Percentiles rank a stretch among this genome's conserved stretches.
Evolutionary conservation across 495 filamentous ascomycete species (phyloP).

Genomic region (Alectoria sarmentosa): DNA sequence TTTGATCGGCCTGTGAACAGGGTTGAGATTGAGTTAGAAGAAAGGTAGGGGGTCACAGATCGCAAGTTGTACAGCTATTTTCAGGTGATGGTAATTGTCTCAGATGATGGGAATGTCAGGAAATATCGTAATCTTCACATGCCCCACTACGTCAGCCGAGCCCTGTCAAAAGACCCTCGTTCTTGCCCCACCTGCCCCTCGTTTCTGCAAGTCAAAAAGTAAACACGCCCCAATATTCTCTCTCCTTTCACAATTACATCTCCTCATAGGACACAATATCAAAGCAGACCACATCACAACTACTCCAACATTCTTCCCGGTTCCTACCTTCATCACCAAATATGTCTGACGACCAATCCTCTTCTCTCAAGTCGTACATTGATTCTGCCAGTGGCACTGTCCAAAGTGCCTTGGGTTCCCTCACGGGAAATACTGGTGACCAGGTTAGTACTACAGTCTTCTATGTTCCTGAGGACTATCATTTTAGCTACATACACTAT

Average conservation of each 20-base stretch:
- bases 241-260: neutral
- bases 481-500: neutral
- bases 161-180: conserved; percentile 5
- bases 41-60: too few relatives aligned
- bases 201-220: neutral
- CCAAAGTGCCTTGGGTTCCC: conserved; percentile 61
- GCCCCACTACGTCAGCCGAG: conserved; percentile 1
- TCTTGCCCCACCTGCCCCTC: conserved; percentile 4
- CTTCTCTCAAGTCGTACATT: conserved; percentile 73
- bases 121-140: neutral
- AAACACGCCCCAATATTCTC: neutral
- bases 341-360: conserved; percentile 63
- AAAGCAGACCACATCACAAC: neutral
- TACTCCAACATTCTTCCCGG: neutral
- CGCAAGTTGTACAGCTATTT: too few relatives aligned
- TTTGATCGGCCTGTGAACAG: too few relatives aligned
- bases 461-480: neutral
- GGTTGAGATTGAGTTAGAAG: too few relatives aligned
- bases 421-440: conserved; percentile 67
- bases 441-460: conserved; percentile 42
- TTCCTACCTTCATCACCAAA: neutral
- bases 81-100: too few relatives aligned
- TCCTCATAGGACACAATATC: neutral
- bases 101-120: too few relatives aligned
- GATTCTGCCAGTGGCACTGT: conserved; percentile 68